Evolutionary conservation across 2,329 filamentous ascomycete species (phyloP), one percentile per base, ranked within the genome.

Genomic region (Beauveria scarabaeidicola): DNA sequence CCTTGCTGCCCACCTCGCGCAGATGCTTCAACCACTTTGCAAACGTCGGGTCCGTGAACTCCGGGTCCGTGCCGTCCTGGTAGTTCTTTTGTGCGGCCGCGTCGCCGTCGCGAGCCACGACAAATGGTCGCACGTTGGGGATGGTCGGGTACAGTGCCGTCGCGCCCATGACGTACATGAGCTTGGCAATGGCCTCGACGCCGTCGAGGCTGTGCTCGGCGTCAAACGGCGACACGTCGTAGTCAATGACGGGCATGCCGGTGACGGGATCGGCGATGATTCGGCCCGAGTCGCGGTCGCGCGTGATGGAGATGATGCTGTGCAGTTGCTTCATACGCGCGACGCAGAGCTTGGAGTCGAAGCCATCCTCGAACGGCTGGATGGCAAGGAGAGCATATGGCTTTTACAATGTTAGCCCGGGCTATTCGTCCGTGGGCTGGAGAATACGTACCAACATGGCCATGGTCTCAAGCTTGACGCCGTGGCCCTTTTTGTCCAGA

Each of bases 161-260:
- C 0, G 92, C 93, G 25, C 91, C 91, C 44, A 84, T 80, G 50
- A 91, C 81, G 70, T 91, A 93, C 63, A 86, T 83, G 44, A 96
- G 85, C 70, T 91, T 90, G 38, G 87, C 85, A 2, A 88, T 75
- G 2, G 84, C 89, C 52, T 92, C 70, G 7, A 91, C 67, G 9
- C 89, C 91, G 69, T 90, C 84, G 19, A 93, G 71, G 25, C 88
- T 82, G 71, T 91, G 82, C 29, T 81, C 80, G 53, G 86, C 81
- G 73, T 97, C 93, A 66, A 88, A 87, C 21, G 79, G 76, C 21
- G 87, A 91, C 0, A 84, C 77, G 0, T 80, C 82, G 74, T 96
- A 97, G 61, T 84, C 78, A 63, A 96, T 76, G 29, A 85, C 76
- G 2, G 84, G 82, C 23, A 79, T 74, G 5, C 89, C 89, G 46